Base-by-base conservation (phyloP, 805 yeast species). In the Yueomyces sp. region DNA sequence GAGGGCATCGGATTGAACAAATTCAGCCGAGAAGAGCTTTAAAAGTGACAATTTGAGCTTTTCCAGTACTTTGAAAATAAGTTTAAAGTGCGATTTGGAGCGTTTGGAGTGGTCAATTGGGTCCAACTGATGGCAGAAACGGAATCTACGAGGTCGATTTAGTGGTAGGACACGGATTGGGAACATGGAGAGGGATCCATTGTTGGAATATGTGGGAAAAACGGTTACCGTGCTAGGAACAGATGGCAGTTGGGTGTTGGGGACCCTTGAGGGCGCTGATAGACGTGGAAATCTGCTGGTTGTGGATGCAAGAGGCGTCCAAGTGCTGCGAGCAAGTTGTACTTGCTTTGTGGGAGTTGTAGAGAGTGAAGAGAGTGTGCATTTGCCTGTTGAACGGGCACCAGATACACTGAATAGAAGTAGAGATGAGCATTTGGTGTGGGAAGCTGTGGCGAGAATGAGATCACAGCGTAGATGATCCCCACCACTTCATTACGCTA, bases 211-310 rank as follows among this genome's bases (percentile, higher is more conserved):
- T 45, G 45, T 54, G 44, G 42, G 53, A 64, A 76, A 71, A 50
- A 64, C 64, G 49, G 78, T 78, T 11, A 70, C 76, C 43, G 68
- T 77, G 31, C 62, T 78, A 39, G 75, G 81, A 3, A 66, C 77
- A 5, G 81, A 76, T 49, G 83, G 81, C 8, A 63, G 74, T 41
- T 65, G 70, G 42, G 66, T 73, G 38, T 54, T 66, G 36, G 80
- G 77, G 4, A 62, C 52, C 26, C 52, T 75, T 19, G 72, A 69
- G 49, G 86, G 88, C 5, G 81, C 67, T 52, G 90, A 82, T 56
- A 74, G 77, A 48, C 67, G 75, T 39, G 74, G 83, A 28, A 82
- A 82, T 53, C 53, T 82, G 34, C 65, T 81, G 37, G 59, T 81
- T 37, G 62, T 74, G 3, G 60, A 68, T 37, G 69, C 81, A 19